Evolutionary conservation across 1,139 yeast species (phyloP), one percentile per base, ranked within the genome.

Genomic region (Geotrichum phurueaensis): DNA sequence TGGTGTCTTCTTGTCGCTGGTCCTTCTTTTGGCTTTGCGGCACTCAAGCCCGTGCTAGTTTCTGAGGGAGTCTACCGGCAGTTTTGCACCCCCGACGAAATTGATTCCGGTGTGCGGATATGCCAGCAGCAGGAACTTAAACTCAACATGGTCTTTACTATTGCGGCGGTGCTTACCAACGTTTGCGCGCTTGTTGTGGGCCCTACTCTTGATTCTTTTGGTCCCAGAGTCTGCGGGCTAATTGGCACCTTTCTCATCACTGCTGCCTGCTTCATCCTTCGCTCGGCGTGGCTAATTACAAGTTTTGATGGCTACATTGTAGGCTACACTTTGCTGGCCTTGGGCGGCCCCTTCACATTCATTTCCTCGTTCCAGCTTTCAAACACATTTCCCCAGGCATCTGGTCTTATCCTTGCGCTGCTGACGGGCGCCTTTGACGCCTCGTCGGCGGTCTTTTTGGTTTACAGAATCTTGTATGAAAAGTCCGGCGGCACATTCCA

Each of bases 1-100:
- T 91, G 97, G 96, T 91, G 97, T 75, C 76, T 91, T 29, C 77
- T 90, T 49, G 92, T 96, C 1, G 97, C 97, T 0, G 98, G 97
- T 1, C 91, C 96, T 0, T 86, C 91, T 12, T 92, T 92, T 78
- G 78, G 97, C 1, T 92, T 91, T 76, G 97, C 97, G 22, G 97
- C 97, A 2, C 76, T 92, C 60, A 92, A 92, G 70, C 96, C 96
- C 3, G 82, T 91, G 3, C 77, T 92, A 55, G 82, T 89, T 29
- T 73, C 78, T 10, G 92, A 91, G 71, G 90, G 91, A 1, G 84
- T 91, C n/a, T 92, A 92, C 69, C 73, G 79, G 36, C 81, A 83
- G 13, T 72, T 76, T 25, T 92, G 97, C 73, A 71, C 73, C 58
- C 63, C 66, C 3, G 63, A 62, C 10, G 72, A 69, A 31, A 65